Percentiles rank a stretch among this genome's conserved stretches.
These are phyloP conservation scores for Lactarius evosmus DNA, from an alignment of 768 basidiomycete genomes.

Conservation along the genomic window DNA sequence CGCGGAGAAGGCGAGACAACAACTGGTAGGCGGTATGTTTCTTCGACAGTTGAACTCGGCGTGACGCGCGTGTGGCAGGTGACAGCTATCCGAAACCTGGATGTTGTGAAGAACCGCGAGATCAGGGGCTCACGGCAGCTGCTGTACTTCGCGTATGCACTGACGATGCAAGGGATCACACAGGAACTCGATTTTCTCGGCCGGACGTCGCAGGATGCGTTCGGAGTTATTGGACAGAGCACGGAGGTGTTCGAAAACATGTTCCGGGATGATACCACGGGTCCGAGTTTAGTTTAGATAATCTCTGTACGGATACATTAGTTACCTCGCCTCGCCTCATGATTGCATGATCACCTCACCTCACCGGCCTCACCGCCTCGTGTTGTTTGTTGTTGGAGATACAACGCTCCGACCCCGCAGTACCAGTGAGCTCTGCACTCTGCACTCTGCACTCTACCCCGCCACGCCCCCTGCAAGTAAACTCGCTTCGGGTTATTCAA, in stretches of 20 bases:
- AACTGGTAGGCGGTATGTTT: conserved; percentile 51
- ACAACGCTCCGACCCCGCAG: no score
- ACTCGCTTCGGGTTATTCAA: background rate
- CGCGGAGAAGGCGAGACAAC: conserved; percentile 77
- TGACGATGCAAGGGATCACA: conserved; percentile 93
- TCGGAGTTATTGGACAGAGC: conserved; percentile 87
- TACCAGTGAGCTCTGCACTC: background rate
- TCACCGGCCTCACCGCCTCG: background rate
- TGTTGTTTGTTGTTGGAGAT: no score
- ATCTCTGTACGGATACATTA: no score
- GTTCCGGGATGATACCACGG: conserved; percentile 41
- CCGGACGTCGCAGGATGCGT: conserved; percentile 76
- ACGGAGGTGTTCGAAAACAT: conserved; percentile 79
- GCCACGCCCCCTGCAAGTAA: background rate
- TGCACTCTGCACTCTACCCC: background rate
- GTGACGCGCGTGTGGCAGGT: conserved; percentile 45
- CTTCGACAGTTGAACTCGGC: background rate
- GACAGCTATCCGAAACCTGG: conserved; percentile 73
- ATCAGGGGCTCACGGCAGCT: conserved; percentile 81
- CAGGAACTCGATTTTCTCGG: conserved; percentile 84
- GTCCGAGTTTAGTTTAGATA: background rate
- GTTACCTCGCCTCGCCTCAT: background rate
- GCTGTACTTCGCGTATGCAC: conserved; percentile 89
- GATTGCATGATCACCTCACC: no score
- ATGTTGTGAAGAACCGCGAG: conserved; percentile 84